Percentiles rank a stretch among this genome's conserved stretches.
Conservation (phyloP, 2,329 filamentous ascomycete species). For the Pezicula rhizophila region DNA sequence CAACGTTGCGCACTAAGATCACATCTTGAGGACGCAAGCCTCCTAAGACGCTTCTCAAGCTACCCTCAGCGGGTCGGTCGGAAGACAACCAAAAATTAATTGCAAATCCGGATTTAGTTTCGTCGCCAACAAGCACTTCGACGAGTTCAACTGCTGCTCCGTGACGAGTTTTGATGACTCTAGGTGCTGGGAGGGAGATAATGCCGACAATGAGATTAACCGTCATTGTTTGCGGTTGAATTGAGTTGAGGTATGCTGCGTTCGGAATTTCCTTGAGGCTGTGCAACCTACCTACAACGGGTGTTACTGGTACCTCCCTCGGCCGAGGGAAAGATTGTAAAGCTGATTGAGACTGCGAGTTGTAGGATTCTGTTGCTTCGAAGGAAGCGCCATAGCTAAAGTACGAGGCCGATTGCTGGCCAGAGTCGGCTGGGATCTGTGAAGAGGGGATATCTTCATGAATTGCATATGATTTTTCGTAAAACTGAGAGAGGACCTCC, state of each 20-base stretch:
- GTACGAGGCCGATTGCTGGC: slow-evolving; percentile 14
- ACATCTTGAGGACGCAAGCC: slow-evolving; percentile 66
- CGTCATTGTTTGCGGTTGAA: slow-evolving; percentile 75
- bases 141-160: slow-evolving; percentile 59
- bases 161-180: slow-evolving; percentile 62
- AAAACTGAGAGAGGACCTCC: slow-evolving; percentile 56
- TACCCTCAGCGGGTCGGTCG: slow-evolving; percentile 18
- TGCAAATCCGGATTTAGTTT: slow-evolving; percentile 73
- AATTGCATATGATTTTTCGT: slow-evolving; percentile 69
- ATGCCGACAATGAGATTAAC: slow-evolving; percentile 77
- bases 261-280: slow-evolving; percentile 66
- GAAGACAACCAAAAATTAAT: slow-evolving; percentile 75
- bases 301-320: slow-evolving; percentile 19
- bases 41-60: slow-evolving; percentile 25
- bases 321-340: slow-evolving; percentile 16
- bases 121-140: slow-evolving; percentile 78
- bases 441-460: slow-evolving; percentile 63
- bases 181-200: slow-evolving; percentile 62
- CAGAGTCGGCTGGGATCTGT: slow-evolving; percentile 36
- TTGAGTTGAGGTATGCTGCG: slow-evolving; percentile 56
- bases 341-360: slow-evolving; percentile 17
- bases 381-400: slow-evolving; percentile 30
- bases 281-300: slow-evolving; percentile 37
- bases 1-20: slow-evolving; percentile 73
- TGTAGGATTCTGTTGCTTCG: slow-evolving; percentile 29